Evolutionary conservation across 208 protist species (phyloP), one percentile per base, ranked within the genome.

Genomic region (Leishmania martiniquensis): DNA sequence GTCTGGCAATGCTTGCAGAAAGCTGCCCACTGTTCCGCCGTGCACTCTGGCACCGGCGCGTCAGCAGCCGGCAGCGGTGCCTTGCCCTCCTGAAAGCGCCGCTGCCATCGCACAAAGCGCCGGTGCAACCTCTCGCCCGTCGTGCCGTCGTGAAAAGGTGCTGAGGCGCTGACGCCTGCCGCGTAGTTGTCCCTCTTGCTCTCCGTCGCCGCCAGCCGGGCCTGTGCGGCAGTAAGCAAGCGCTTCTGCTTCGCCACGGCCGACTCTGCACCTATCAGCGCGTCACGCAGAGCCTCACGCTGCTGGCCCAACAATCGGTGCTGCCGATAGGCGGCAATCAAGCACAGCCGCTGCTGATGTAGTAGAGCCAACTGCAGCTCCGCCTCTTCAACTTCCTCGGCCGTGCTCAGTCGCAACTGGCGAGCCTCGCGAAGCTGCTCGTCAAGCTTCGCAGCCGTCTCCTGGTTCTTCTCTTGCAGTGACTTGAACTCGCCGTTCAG

Each of bases 351-450:
- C 54, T 86, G 85, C 45, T 91, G 85, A 15, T 90, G 51, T n/a
- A 96, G 81, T 67, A 96, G 88, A 25, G 95, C 85, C 34, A 93
- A 84, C 29, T 89, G 85, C 10, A 96, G 76, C 76, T 98, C 94
- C 52, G 87, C 76, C 75, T 95, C 89, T 63, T 88, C 84, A 13
- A 96, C 75, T 32, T 77, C 66, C 79, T 94, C 76, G 9, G 86
- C 78, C 10, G 75, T 82, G n/a, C 65, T 71, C 60, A 95, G 75
- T 4, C 93, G 89, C 29, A 62, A 54, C 51, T 84, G 76, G 22
- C 90, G 84, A 51, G 95, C 72, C 37, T 72, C 39, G 7, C 63
- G 62, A 39, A 98, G 66, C 49, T 78, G 77, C 37, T 86, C 82
- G 77, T 97, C 94, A 20, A 96, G 76, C 52, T 59, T 77, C 2